phyloP scores from a whole-genome alignment of 768 basidiomycete genomes.

The Dentipellis sp. region DNA sequence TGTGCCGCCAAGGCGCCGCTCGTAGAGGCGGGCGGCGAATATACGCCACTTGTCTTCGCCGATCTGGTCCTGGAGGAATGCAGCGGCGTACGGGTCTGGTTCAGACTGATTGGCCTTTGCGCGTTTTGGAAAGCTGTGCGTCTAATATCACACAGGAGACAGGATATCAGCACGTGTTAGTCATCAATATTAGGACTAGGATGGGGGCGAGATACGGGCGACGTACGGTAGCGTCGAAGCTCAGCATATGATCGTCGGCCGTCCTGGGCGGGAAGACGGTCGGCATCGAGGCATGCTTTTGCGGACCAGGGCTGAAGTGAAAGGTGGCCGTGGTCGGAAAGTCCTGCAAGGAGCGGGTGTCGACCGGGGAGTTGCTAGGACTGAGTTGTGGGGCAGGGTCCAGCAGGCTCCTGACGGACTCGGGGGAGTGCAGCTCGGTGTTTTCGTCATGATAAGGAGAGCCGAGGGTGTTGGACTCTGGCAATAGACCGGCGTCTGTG shows the following conservation, averaged over 20 bases:
- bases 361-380: slow-evolving; percentile 14
- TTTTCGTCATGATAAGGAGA: background rate
- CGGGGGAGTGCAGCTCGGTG: slow-evolving; percentile 6
- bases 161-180: background rate
- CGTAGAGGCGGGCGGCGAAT: slow-evolving; percentile 38
- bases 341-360: slow-evolving; percentile 11
- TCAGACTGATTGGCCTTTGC: slow-evolving; percentile 12
- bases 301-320: slow-evolving; percentile 9
- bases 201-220: background rate
- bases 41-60: slow-evolving; percentile 35
- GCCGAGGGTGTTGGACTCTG: background rate
- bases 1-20: slow-evolving; percentile 32
- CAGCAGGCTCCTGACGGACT: slow-evolving; percentile 11
- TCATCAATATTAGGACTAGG: background rate
- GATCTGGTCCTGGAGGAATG: slow-evolving; percentile 35
- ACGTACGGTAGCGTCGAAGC: background rate
- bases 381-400: background rate
- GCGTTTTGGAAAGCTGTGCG: slow-evolving; percentile 15
- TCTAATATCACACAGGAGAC: slow-evolving; percentile 10
- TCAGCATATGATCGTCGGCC: background rate
- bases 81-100: slow-evolving; percentile 33
- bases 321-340: slow-evolving; percentile 9
- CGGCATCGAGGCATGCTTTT: slow-evolving; percentile 7
- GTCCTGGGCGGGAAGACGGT: slow-evolving; percentile 1
- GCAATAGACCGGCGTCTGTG: background rate